phyloP scores from a whole-genome alignment of 768 basidiomycete genomes.

The Boletus rufocinnamomeus region DNA sequence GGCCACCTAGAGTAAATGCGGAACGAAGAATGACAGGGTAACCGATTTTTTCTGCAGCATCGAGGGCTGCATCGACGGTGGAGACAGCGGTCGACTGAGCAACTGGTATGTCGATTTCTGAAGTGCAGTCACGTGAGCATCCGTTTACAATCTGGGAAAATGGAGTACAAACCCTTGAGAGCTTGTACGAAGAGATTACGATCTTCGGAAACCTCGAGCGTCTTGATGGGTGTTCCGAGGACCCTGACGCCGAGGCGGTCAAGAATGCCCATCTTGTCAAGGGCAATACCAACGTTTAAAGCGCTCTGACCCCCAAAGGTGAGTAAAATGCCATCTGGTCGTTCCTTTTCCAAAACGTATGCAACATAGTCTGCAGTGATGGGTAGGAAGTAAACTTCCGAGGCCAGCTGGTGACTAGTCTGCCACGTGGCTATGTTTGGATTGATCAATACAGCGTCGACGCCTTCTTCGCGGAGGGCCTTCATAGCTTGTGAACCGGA shows the following conservation, averaged over 20 bases:
- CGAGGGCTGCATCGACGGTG: constrained; percentile 89
- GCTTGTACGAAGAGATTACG: constrained; percentile 95
- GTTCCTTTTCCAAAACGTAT: constrained; percentile 97
- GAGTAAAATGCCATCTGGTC: constrained; percentile 94
- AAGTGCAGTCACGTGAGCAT: constrained; percentile 7
- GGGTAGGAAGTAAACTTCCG: constrained; percentile 96
- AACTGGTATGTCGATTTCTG: constrained; percentile 96
- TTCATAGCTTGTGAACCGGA: constrained; percentile 99
- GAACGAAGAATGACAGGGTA: constrained; percentile 97
- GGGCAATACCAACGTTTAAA: constrained; percentile 93
- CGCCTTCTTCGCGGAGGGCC: constrained; percentile 93
- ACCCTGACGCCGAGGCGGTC: constrained; percentile 92
- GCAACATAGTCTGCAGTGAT: constrained; percentile 98
- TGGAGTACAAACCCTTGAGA: constrained; percentile 70
- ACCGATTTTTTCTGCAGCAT: constrained; percentile 87
- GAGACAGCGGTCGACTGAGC: constrained; percentile 97
- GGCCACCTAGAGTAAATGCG: constrained; percentile 96
- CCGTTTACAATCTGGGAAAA: background rate
- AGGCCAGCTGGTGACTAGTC: constrained; percentile 95
- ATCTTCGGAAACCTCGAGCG: constrained; percentile 96
- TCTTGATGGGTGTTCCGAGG: constrained; percentile 92
- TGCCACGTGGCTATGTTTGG: constrained; percentile 99
- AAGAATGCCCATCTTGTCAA: constrained; percentile 95
- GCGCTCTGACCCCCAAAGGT: constrained; percentile 99
- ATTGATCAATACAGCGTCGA: constrained; percentile 93